A percentile compares a stretch with the other conserved stretches of the same genome.
Conservation (phyloP, 2,329 filamentous ascomycete species). For the Beauveria varroae region DNA sequence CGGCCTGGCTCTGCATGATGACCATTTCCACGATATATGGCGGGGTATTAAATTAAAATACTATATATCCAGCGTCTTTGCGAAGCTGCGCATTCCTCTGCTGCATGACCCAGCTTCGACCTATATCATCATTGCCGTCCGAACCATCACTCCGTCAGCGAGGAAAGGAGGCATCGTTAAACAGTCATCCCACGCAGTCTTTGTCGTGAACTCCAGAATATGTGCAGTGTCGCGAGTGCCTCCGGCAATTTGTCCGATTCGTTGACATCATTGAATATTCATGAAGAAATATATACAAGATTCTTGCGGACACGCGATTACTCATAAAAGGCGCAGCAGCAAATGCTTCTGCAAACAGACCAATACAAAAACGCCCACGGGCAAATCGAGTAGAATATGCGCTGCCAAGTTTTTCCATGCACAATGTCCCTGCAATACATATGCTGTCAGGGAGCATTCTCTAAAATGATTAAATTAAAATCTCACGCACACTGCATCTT, state of each 20-base stretch:
- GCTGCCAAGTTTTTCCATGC: neutral
- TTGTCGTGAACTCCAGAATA: neutral
- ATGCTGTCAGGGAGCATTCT: neutral
- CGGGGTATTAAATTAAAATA: neutral
- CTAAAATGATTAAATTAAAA: neutral
- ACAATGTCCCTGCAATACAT: neutral
- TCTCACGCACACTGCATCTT: neutral
- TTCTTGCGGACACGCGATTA: neutral
- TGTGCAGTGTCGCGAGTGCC: neutral
- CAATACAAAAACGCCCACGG: constrained; percentile 1
- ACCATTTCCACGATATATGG: neutral
- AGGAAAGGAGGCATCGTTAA: neutral
- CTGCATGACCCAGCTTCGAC: no score
- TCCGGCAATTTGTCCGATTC: neutral
- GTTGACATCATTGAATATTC: neutral
- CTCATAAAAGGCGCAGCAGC: neutral
- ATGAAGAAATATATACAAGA: neutral
- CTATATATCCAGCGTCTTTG: neutral
- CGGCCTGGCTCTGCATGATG: neutral
- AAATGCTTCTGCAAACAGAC: neutral
- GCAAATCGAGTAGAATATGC: neutral
- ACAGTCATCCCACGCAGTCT: neutral
- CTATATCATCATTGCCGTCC: no score
- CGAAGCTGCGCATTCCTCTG: no score
- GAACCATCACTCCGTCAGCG: neutral